phyloP scores from a whole-genome alignment of 306 rosid genomes.

The Glycine tomentella region DNA sequence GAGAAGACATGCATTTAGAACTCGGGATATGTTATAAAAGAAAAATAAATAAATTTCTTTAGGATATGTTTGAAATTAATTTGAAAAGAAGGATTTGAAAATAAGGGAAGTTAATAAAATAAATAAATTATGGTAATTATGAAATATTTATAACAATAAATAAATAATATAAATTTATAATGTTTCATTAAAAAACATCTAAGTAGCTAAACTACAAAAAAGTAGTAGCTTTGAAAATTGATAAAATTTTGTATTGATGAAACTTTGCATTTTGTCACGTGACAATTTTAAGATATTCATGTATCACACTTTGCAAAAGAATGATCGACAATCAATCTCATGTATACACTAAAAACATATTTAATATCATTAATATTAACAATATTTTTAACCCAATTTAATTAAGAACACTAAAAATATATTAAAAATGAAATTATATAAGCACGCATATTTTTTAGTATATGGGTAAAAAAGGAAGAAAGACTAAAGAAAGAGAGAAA shows the following conservation, averaged over 20 bases:
- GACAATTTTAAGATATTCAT: neutral
- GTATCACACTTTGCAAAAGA: neutral
- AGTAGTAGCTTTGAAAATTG: neutral
- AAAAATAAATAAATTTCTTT: no score
- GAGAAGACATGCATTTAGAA: neutral
- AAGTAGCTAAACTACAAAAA: neutral
- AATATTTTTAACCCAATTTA: no score
- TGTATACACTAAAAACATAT: neutral
- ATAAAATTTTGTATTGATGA: neutral
- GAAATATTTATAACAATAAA: neutral
- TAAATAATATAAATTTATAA: neutral
- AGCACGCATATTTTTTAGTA: no score
- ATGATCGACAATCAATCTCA: constrained; percentile 9
- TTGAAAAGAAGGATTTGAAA: neutral
- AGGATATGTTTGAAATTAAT: no score
- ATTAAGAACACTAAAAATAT: neutral
- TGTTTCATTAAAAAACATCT: neutral
- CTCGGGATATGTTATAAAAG: no score
- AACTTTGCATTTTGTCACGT: neutral
- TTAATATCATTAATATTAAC: no score
- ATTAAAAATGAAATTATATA: no score
- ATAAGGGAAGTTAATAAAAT: neutral
- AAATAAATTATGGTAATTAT: neutral
- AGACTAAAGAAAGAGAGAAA: no score
- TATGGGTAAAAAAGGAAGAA: no score